Evolutionary conservation across 1,284 basidiomycete genomes (phyloP).

Genomic region (Cystobasidium slooffiae): DNA sequence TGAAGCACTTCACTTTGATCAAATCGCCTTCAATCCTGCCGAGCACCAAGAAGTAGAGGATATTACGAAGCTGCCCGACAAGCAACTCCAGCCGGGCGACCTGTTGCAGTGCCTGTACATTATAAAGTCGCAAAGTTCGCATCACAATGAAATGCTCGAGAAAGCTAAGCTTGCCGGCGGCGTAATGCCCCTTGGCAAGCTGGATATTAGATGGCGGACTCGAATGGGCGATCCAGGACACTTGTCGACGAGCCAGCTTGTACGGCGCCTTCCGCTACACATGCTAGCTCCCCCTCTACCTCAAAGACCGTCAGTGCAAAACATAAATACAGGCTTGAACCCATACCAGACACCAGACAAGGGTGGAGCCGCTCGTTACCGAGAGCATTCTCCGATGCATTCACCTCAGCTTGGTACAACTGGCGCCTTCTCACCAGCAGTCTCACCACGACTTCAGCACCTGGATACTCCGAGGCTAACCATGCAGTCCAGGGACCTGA

Average conservation of each 20-base stretch:
- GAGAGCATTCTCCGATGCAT: slow-evolving; percentile 24
- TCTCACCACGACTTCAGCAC: slow-evolving; percentile 18
- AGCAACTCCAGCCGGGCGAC: slow-evolving; percentile 51
- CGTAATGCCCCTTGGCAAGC: slow-evolving; percentile 47
- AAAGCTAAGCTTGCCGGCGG: slow-evolving; percentile 24
- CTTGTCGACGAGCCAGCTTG: slow-evolving; percentile 46
- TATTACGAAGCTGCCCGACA: slow-evolving; percentile 41
- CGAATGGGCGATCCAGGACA: slow-evolving; percentile 52
- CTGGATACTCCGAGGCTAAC: not conserved
- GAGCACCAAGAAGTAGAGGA: slow-evolving; percentile 47
- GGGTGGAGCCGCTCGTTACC: not conserved
- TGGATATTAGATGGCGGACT: slow-evolving; percentile 55
- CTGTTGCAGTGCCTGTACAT: slow-evolving; percentile 54
- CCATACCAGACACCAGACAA: slow-evolving; percentile 21
- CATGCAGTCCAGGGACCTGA: not conserved
- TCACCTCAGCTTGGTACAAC: slow-evolving; percentile 8
- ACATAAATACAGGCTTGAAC: not conserved
- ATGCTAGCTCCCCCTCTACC: not conserved
- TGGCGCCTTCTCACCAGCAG: slow-evolving; percentile 13
- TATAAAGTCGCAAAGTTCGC: slow-evolving; percentile 12
- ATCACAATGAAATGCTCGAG: slow-evolving; percentile 14
- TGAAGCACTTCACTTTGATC: slow-evolving; percentile 48
- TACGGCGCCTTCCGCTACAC: slow-evolving; percentile 40
- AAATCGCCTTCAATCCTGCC: slow-evolving; percentile 48
- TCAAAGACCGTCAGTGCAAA: not conserved